A percentile compares a stretch with the other conserved stretches of the same genome.
Conservation (phyloP, 208 protist genomes). For the Leishmania tropica region DNA sequence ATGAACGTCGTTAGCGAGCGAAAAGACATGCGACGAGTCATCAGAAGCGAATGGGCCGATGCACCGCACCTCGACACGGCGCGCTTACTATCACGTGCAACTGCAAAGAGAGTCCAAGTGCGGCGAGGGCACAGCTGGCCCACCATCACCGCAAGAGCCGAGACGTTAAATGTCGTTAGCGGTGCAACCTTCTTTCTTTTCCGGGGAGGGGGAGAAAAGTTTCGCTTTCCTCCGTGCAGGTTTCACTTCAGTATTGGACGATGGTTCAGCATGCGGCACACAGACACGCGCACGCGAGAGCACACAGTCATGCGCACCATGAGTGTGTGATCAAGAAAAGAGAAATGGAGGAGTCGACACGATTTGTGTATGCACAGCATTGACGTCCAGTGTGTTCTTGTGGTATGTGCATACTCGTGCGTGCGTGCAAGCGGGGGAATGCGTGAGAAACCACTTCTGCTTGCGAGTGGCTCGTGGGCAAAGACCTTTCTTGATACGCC, state of each 20-base stretch:
- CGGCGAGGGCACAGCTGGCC: not conserved
- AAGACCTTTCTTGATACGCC: not conserved
- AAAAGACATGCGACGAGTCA: not conserved
- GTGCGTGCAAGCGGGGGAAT: not conserved
- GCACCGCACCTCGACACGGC: not conserved
- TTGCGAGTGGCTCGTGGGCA: not conserved
- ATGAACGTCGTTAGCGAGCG: not conserved
- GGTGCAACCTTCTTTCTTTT: not conserved
- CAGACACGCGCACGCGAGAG: slow-evolving; percentile 1
- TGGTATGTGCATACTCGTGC: not conserved
- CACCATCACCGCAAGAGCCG: not conserved
- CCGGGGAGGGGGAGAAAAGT: not conserved
- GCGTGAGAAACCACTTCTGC: not conserved
- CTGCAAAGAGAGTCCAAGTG: not conserved
- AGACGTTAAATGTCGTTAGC: not conserved
- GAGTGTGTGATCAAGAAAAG: not conserved
- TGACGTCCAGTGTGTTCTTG: not conserved
- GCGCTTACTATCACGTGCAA: not conserved
- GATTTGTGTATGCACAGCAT: not conserved
- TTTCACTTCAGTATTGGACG: not conserved
- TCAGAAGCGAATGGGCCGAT: not conserved
- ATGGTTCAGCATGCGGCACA: not conserved
- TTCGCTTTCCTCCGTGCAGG: not conserved
- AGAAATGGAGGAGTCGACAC: not conserved
- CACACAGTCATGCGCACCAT: not conserved